Conservation (phyloP, 768 basidiomycete genomes). For the Collybiopsis luxurians region DNA sequence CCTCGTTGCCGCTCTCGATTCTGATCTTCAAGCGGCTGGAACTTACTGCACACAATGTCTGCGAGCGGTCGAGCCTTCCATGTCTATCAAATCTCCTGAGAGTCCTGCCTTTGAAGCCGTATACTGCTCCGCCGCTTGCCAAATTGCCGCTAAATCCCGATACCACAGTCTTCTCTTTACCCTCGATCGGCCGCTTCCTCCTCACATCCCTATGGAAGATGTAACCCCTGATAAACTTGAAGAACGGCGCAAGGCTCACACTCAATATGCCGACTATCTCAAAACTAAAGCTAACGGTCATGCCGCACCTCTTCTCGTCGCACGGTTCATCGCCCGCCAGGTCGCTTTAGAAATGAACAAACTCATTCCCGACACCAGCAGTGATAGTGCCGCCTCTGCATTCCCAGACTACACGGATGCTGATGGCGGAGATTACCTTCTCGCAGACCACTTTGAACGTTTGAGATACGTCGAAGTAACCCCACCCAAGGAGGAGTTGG, state of each 20-base stretch:
- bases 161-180: slow-evolving; percentile 74
- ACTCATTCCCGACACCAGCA: slow-evolving; percentile 26
- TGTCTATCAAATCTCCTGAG: slow-evolving; percentile 40
- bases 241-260: slow-evolving; percentile 57
- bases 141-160: slow-evolving; percentile 49
- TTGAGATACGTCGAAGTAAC: slow-evolving; percentile 63
- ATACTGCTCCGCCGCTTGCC: slow-evolving; percentile 76
- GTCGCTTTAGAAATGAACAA: slow-evolving; percentile 64
- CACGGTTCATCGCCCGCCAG: slow-evolving; percentile 72
- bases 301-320: slow-evolving; percentile 55
- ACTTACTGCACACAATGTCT: slow-evolving; percentile 76
- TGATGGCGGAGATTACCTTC: slow-evolving; percentile 51
- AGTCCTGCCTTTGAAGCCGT: slow-evolving; percentile 51
- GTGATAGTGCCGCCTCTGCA: slow-evolving; percentile 19
- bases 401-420: slow-evolving; percentile 39
- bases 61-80: slow-evolving; percentile 47
- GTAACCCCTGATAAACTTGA: slow-evolving; percentile 31
- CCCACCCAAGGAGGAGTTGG: slow-evolving; percentile 45
- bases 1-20: slow-evolving; percentile 67
- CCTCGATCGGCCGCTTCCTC: slow-evolving; percentile 57
- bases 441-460: slow-evolving; percentile 78
- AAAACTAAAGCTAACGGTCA: slow-evolving; percentile 41
- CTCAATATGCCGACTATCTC: slow-evolving; percentile 53
- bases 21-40: slow-evolving; percentile 65
- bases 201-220: slow-evolving; percentile 30